These are phyloP conservation scores for Pisolithus thermaeus DNA, from an alignment of 1,284 basidiomycete species.

Conservation along the genomic window DNA sequence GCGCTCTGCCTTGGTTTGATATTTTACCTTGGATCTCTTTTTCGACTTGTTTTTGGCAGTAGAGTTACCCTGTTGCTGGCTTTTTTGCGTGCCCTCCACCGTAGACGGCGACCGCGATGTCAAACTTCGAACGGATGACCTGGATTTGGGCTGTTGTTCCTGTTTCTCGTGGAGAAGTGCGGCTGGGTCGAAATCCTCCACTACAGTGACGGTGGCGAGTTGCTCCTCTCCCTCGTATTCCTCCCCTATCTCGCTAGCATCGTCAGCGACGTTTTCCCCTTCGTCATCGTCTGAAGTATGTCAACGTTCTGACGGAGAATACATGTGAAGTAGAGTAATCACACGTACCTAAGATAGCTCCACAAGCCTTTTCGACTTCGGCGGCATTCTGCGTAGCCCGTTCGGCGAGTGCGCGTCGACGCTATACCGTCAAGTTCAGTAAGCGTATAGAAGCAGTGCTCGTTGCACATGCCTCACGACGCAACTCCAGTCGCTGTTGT, in stretches of 20 bases:
- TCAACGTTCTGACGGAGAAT: constrained; percentile 6
- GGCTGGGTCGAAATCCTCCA: constrained; percentile 74
- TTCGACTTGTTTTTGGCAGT: constrained; percentile 16
- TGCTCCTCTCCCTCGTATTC: constrained; percentile 72
- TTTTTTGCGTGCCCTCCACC: constrained; percentile 4
- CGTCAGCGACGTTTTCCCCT: constrained; percentile 21
- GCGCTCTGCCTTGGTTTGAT: constrained; percentile 60
- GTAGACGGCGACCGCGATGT: background rate
- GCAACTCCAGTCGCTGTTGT: constrained; percentile 55
- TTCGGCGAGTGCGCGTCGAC: constrained; percentile 64
- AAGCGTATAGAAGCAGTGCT: background rate
- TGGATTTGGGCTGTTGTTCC: constrained; percentile 16
- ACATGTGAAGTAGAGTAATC: background rate
- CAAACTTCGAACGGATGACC: background rate
- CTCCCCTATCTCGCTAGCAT: constrained; percentile 41
- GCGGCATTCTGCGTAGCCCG: constrained; percentile 64
- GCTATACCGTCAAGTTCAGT: constrained; percentile 33
- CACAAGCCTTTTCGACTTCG: constrained; percentile 67
- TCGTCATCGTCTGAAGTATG: constrained; percentile 29
- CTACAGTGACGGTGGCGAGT: constrained; percentile 75
- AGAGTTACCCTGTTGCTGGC: background rate
- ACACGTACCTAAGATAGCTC: constrained; percentile 41
- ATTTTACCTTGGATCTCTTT: constrained; percentile 35
- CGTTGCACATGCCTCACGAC: constrained; percentile 54
- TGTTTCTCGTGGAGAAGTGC: constrained; percentile 46